A percentile compares a stretch with the other conserved stretches of the same genome.
These are phyloP conservation scores for Isatis tinctoria DNA, from an alignment of 345 rosid species.

Conservation along the genomic window DNA sequence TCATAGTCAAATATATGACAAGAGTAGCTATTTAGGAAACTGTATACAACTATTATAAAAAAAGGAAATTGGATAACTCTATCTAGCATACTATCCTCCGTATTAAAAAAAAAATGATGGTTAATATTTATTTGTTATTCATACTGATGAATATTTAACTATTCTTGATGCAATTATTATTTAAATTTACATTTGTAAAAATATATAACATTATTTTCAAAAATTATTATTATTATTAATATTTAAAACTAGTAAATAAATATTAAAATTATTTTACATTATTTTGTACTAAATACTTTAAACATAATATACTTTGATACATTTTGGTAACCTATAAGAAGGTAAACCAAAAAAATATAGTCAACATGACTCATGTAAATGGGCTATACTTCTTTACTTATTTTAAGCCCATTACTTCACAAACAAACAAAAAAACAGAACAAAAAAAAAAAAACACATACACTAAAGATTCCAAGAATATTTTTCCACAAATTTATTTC, in stretches of 20 bases:
- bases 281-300: background rate
- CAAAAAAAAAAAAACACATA: background rate
- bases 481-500: conserved; percentile 8
- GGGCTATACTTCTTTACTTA: background rate
- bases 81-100: no score
- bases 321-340: conserved; percentile 1
- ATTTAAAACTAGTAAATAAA: background rate
- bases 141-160: background rate
- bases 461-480: conserved; percentile 21
- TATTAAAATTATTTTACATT: background rate
- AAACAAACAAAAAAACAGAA: background rate
- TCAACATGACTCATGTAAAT: background rate
- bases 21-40: background rate
- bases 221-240: background rate
- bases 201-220: background rate
- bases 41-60: background rate
- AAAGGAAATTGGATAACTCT: background rate
- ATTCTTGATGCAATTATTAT: background rate
- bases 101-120: no score
- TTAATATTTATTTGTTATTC: background rate
- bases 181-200: background rate
- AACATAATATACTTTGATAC: background rate
- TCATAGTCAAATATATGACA: background rate
- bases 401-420: conserved; percentile 12
- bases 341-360: background rate